A percentile compares a stretch with the other conserved stretches of the same genome.
phyloP scores from a whole-genome alignment of 2,329 filamentous ascomycete genomes.

The Teratosphaeria viscida region DNA sequence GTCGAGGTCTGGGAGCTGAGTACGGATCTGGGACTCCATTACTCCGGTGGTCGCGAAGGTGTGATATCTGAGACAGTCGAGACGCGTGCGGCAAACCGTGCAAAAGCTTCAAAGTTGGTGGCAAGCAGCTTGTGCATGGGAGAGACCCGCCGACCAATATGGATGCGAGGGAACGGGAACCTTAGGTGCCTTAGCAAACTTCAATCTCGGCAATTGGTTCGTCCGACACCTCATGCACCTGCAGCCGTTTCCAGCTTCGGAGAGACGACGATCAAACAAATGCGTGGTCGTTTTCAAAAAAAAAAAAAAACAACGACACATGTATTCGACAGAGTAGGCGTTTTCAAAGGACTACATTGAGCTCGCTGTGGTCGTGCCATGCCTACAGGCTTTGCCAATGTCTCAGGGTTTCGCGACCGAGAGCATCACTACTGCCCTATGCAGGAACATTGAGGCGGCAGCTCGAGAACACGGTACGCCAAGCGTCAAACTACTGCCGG shows the following conservation, averaged over 20 bases:
- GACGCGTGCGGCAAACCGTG: not conserved
- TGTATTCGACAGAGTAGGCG: not conserved
- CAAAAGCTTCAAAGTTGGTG: not conserved
- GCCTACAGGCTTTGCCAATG: not conserved
- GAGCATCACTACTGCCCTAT: not conserved
- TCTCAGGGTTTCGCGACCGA: not conserved
- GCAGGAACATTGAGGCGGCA: not conserved
- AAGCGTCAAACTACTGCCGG: not conserved
- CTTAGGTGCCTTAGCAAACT: too few relatives aligned
- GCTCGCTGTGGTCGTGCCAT: not conserved
- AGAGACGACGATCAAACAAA: too few relatives aligned
- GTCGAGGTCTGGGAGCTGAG: conserved; percentile 26
- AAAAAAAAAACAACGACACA: too few relatives aligned
- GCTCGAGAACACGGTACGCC: not conserved
- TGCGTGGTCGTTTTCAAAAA: too few relatives aligned
- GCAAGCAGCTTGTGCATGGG: not conserved
- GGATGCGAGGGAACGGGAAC: not conserved
- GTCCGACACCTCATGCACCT: not conserved
- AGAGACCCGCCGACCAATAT: too few relatives aligned
- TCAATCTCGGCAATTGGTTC: not conserved
- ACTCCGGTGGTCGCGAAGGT: not conserved
- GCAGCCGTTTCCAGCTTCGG: too few relatives aligned
- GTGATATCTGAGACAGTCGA: not conserved
- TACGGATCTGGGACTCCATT: conserved; percentile 29
- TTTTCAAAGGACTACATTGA: not conserved